Base-by-base conservation (phyloP, 257 asterid genomes). In the Nemophila menziesii region DNA sequence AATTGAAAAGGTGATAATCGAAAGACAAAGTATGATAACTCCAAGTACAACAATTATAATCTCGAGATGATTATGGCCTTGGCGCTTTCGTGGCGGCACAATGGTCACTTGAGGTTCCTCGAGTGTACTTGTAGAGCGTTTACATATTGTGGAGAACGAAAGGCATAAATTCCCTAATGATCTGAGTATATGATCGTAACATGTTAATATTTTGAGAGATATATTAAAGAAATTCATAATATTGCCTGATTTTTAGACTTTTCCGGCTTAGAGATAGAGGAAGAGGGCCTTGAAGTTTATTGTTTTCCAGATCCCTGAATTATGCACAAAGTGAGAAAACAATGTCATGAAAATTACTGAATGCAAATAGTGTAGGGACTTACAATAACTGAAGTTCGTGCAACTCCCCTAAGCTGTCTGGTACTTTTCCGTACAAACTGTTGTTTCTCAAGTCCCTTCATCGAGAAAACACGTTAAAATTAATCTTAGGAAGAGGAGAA, bases 281-380 rank as follows among this genome's bases (percentile, higher is more conserved):
- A n/a, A 87, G 89, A 22, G 95, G 95, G 24, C 95, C 97, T 63
- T 67, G 92, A 38, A 87, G 69, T 64, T 65, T 78, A 46, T 87
- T 87, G 62, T 87, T 75, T 65, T 77, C 92, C 45, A 87, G 79
- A 62, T 83, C 83, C 77, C 95, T 82, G 39, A 37, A 19, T n/a
- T n/a, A n/a, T n/a, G n/a, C n/a, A n/a, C n/a, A n/a, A 60, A 44
- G 65, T 43, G 36, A 2, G 36, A 13, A 7, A 29, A 2, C 12
- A 24, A 24, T 7, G 36, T 29, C 4, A 29, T 2, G 8, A 29
- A 29, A 29, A 2, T 29, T 13, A 10, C 9, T 20, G 33, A 44
- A 16, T 23, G 16, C 20, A 42, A 5, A 11, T 11, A 18, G 16
- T 2, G 5, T 20, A 26, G 40, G 11, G 50, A 61, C 97, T 80